Evolutionary conservation across 2,329 filamentous ascomycete species (phyloP), one percentile per base, ranked within the genome.

Genomic region (Zasmidium citrigriseum): DNA sequence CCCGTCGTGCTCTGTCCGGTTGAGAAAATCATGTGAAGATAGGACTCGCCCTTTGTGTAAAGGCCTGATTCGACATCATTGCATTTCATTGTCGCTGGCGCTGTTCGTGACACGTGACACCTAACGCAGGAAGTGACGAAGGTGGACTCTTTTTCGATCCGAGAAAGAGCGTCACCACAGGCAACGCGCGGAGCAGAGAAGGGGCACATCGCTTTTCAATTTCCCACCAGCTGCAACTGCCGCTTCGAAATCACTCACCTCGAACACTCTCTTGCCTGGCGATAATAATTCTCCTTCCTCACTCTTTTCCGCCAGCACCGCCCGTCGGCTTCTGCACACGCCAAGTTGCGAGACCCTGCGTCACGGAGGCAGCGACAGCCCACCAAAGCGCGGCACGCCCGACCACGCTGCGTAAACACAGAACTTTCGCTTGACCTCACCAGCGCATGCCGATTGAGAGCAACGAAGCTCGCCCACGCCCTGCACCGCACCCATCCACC

Each of bases 401-500:
- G 29, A 23, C 48, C 45, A 48, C 46, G 53, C 38, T 41, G 21
- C 29, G 14, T 24, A 12, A 20, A 16, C 27, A 22, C 50, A 16
- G 24, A 45, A 14, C 20, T 27, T 29, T 11, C 23, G 34, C 34
- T 41, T 23, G 24, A 34, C 54, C 22, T 44, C 38, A 59, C 55
- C 29, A 44, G 41, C 48, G 46, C 56, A 57, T 60, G 59, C 54
- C 53, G 59, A 60, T 51, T 58, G 52, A 64, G 62, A 63, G 63
- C 64, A 56, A 62, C 62, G 63, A 64, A 61, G 60, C 65, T 67
- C 63, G 61, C 55, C 53, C 54, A 16, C 34, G 14, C 18, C 34
- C 16, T 4, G 14, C 34, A 4, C 14, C 34, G 7, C 34, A 16
- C 4, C 34, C 4, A 41, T 41, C 16, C 49, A 55, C 51, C 41